phyloP scores from a whole-genome alignment of 75 land plant genomes.

The Adiantum capillusveneris region DNA sequence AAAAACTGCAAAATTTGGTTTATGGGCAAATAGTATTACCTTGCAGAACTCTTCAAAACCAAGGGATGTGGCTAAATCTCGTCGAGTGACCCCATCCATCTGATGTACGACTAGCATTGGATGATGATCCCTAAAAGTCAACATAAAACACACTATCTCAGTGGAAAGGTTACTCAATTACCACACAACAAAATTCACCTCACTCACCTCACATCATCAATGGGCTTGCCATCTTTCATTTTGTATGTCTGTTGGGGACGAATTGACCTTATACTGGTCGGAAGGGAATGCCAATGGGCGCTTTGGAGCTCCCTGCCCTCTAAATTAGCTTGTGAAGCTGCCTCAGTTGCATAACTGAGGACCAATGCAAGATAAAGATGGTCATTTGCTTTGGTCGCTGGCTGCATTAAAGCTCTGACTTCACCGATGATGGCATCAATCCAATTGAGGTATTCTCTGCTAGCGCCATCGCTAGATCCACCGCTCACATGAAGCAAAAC shows the following conservation, averaged over 20 bases:
- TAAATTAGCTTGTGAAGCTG: constrained; percentile 1
- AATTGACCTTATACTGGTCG: constrained; percentile 32
- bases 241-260: constrained; percentile 80
- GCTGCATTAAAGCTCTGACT: constrained; percentile 31
- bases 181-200: no score
- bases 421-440: constrained; percentile 50
- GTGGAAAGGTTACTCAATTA: not conserved
- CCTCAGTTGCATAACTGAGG: constrained; percentile 54
- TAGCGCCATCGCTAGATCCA: constrained; percentile 1
- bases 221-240: constrained; percentile 52
- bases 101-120: constrained; percentile 76
- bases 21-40: constrained; percentile 35
- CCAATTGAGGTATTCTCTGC: constrained; percentile 25
- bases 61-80: constrained; percentile 47
- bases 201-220: constrained; percentile 53
- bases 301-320: constrained; percentile 7
- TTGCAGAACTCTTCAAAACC: constrained; percentile 60
- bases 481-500: constrained; percentile 57
- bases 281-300: not conserved
- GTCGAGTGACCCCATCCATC: constrained; percentile 86
- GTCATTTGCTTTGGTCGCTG: constrained; percentile 38
- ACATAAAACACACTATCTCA: not conserved
- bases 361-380: constrained; percentile 58
- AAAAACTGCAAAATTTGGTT: no score
- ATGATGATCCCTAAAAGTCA: constrained; percentile 51